These are phyloP conservation scores for Murraya paniculata DNA, from an alignment of 345 rosid genomes.

Conservation along the genomic window DNA sequence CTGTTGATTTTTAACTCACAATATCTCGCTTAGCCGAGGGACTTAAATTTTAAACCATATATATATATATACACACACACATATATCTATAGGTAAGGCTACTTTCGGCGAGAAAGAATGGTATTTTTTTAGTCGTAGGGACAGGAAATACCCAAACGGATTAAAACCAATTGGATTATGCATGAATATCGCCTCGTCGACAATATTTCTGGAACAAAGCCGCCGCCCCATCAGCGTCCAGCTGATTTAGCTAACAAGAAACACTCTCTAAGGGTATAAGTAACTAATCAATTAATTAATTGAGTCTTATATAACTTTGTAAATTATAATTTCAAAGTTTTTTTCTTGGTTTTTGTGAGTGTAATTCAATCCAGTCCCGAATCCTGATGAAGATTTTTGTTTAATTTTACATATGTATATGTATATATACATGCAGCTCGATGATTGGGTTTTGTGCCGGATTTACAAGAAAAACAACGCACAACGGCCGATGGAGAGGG, in stretches of 20 bases:
- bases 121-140: conserved; percentile 55
- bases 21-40: too few relatives aligned
- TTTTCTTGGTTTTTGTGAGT: too few relatives aligned
- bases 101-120: conserved; percentile 52
- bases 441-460: conserved; percentile 59
- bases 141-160: conserved; percentile 52
- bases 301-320: too few relatives aligned
- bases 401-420: neutral
- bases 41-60: too few relatives aligned
- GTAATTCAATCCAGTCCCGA: too few relatives aligned
- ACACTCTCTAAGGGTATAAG: conserved; percentile 39
- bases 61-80: too few relatives aligned
- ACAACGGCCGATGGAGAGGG: conserved; percentile 23
- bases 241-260: conserved; percentile 33
- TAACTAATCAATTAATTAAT: too few relatives aligned
- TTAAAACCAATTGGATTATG: conserved; percentile 58
- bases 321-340: too few relatives aligned
- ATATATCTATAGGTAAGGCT: conserved; percentile 51
- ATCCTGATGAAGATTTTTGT: too few relatives aligned
- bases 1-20: too few relatives aligned
- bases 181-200: conserved; percentile 44
- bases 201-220: conserved; percentile 13
- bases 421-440: conserved; percentile 27
- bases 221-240: conserved; percentile 13
- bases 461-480: conserved; percentile 48